Evolutionary conservation across 306 rosid species (phyloP).

Genomic region (Acacia crassicarpa): DNA sequence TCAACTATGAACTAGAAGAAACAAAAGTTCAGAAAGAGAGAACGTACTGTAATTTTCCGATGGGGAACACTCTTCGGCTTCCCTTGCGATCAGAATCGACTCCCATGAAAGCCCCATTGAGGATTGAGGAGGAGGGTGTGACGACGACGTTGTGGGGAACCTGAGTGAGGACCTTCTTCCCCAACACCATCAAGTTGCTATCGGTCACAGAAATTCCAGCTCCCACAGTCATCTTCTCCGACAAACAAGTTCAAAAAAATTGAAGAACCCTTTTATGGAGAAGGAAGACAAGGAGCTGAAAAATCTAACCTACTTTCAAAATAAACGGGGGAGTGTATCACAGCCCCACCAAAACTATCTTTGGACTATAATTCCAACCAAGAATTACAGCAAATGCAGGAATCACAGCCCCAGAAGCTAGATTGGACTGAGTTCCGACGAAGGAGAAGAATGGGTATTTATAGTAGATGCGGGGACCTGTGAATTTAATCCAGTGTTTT

Average conservation of each 20-base stretch:
- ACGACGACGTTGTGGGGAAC: constrained; percentile 61
- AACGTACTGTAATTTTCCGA: constrained; percentile 73
- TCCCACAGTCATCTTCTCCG: constrained; percentile 69
- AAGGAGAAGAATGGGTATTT: not conserved
- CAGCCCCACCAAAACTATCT: not conserved
- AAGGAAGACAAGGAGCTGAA: not conserved
- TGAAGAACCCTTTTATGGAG: not conserved
- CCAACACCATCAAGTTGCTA: constrained; percentile 71
- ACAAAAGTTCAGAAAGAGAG: not conserved
- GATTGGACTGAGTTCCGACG: not conserved
- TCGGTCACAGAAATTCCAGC: constrained; percentile 69
- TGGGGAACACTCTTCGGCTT: constrained; percentile 68
- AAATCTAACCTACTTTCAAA: not conserved
- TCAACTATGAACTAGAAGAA: not conserved
- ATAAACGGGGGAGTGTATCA: not conserved
- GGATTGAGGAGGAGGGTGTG: constrained; percentile 53
- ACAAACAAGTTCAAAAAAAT: not conserved
- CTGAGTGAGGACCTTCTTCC: constrained; percentile 50
- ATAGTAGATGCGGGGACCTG: not conserved
- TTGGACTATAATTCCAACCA: not conserved
- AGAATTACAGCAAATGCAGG: not conserved
- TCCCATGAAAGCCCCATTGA: constrained; percentile 80
- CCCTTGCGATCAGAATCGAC: constrained; percentile 61
- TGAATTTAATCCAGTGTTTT: not conserved
- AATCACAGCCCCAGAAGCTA: not conserved